These are phyloP conservation scores for Ophiostoma montium DNA, from an alignment of 2,329 filamentous ascomycete genomes.

Conservation along the genomic window DNA sequence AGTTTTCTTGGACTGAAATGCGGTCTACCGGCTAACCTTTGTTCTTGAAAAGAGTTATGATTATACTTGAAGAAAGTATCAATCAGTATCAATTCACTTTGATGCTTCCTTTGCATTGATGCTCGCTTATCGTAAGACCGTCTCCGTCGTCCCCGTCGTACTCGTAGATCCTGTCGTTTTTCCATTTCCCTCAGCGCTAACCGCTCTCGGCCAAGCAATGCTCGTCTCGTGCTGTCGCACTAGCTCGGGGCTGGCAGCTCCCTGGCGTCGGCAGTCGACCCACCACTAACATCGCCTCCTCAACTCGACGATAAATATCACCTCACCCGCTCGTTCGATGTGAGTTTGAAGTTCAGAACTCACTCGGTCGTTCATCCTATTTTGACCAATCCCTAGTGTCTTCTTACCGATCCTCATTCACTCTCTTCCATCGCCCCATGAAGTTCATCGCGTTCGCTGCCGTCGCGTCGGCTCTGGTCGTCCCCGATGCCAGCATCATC, in stretches of 20 bases:
- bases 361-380: background rate
- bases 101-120: no score
- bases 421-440: slow-evolving; percentile 7
- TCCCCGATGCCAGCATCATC: slow-evolving; percentile 12
- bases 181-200: background rate
- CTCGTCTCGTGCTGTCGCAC: background rate
- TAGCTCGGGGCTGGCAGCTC: background rate
- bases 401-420: no score
- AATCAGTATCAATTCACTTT: no score
- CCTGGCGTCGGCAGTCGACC: background rate
- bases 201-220: background rate
- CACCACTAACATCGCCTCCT: background rate
- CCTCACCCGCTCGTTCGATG: background rate
- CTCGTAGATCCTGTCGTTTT: no score
- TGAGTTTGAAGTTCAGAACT: background rate
- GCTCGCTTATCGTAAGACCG: no score
- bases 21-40: no score
- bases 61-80: no score
- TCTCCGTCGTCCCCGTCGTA: no score
- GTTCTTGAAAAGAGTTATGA: no score
- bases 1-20: no score
- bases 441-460: slow-evolving; percentile 14
- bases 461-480: slow-evolving; percentile 14
- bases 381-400: background rate
- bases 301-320: background rate